A percentile compares a stretch with the other conserved stretches of the same genome.
These are phyloP conservation scores for Arxiozyma slooffiae DNA, from an alignment of 1,139 yeast genomes.

Conservation along the genomic window DNA sequence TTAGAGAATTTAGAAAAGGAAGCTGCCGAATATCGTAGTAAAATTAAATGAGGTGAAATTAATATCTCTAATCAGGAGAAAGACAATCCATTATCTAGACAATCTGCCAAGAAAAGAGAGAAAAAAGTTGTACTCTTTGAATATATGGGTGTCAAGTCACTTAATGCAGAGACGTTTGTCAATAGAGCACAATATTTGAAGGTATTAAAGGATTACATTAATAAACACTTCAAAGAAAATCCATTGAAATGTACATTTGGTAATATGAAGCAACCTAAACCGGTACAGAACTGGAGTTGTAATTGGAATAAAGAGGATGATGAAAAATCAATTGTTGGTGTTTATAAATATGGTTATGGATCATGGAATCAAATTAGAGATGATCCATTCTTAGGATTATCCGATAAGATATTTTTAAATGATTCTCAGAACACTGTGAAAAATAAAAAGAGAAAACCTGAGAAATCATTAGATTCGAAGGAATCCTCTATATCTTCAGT, in stretches of 20 bases:
- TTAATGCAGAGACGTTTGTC: conserved; percentile 82
- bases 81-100: conserved; percentile 40
- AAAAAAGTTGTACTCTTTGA: conserved; percentile 85
- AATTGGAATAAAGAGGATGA: conserved; percentile 80
- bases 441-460: conserved; percentile 1
- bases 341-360: conserved; percentile 89
- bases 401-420: conserved; percentile 68
- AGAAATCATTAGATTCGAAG: not conserved
- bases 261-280: conserved; percentile 56
- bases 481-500: not conserved
- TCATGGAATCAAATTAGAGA: conserved; percentile 92
- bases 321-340: conserved; percentile 77
- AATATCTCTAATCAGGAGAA: conserved; percentile 23
- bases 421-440: conserved; percentile 15
- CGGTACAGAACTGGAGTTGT: conserved; percentile 85
- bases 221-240: conserved; percentile 34
- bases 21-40: conserved; percentile 48
- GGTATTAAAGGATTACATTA: conserved; percentile 40
- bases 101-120: conserved; percentile 53
- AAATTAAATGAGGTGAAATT: conserved; percentile 36
- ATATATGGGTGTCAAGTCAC: conserved; percentile 74
- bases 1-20: conserved; percentile 52
- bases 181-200: conserved; percentile 78
- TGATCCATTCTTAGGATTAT: conserved; percentile 83
- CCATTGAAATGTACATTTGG: conserved; percentile 47